A percentile compares a stretch with the other conserved stretches of the same genome.
These are phyloP conservation scores for Odontarrhena argentea DNA, from an alignment of 345 rosid genomes.

Conservation along the genomic window DNA sequence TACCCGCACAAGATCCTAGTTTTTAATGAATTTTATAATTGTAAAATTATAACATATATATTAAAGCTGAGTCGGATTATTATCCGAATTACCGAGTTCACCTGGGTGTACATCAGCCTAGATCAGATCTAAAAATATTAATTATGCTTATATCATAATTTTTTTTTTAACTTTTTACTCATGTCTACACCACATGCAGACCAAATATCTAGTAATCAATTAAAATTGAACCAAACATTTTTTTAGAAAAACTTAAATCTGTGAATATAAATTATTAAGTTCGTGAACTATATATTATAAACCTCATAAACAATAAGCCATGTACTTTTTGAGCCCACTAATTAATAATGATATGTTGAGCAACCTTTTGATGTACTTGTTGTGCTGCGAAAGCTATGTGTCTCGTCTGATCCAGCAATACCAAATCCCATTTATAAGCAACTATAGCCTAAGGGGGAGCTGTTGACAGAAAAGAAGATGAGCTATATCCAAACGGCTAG, in stretches of 20 bases:
- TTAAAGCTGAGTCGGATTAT: no score
- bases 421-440: constrained; percentile 11
- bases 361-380: constrained; percentile 31
- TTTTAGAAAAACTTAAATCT: not conserved
- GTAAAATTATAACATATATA: no score
- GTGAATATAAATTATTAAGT: not conserved
- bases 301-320: constrained; percentile 20
- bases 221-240: no score
- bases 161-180: no score
- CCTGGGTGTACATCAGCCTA: no score
- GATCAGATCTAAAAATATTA: no score
- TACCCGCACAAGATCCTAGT: no score
- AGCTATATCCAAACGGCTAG: constrained; percentile 5
- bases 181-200: no score
- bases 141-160: no score
- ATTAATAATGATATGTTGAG: constrained; percentile 21
- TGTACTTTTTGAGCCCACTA: constrained; percentile 14
- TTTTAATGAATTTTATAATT: no score
- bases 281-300: not conserved
- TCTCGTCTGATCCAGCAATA: constrained; percentile 33
- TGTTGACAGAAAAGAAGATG: constrained; percentile 8
- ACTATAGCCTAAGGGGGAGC: not conserved
- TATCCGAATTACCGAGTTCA: no score
- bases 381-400: constrained; percentile 41
- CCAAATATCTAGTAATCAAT: no score